A percentile compares a stretch with the other conserved stretches of the same genome.
Conservation (phyloP, 1,139 yeast genomes). For the Diutina mesorugosa region DNA sequence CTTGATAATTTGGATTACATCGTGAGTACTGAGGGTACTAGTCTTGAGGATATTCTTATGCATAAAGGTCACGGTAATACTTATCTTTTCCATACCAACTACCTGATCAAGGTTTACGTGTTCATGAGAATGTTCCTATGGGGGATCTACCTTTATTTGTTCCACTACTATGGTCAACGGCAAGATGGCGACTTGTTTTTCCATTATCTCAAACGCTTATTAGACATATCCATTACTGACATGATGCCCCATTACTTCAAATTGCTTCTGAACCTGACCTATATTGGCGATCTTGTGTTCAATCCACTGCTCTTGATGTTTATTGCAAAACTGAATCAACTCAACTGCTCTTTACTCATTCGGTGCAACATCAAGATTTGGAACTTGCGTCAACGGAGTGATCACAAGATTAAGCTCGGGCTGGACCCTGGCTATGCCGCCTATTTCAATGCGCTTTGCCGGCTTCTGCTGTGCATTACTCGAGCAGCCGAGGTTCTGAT, state of each 20-base stretch:
- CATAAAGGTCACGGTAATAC: not conserved
- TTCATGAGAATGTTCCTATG: conserved; percentile 17
- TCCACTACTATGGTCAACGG: conserved; percentile 14
- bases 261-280: conserved; percentile 14
- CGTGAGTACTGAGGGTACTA: not conserved
- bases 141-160: conserved; percentile 16
- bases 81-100: not conserved
- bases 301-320: conserved; percentile 28
- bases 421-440: conserved; percentile 6
- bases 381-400: conserved; percentile 5
- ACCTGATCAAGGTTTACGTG: conserved; percentile 12
- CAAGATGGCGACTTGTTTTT: conserved; percentile 11
- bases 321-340: conserved; percentile 26
- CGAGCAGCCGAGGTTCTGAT: conserved; percentile 16
- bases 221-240: conserved; percentile 13
- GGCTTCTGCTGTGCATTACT: conserved; percentile 18
- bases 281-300: conserved; percentile 23
- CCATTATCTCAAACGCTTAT: conserved; percentile 16
- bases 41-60: not conserved
- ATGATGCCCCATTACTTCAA: conserved; percentile 17
- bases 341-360: conserved; percentile 18
- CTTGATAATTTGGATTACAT: not conserved
- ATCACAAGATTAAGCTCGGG: conserved; percentile 4
- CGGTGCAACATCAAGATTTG: conserved; percentile 11
- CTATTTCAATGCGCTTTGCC: conserved; percentile 13